A percentile compares a stretch with the other conserved stretches of the same genome.
Conservation (phyloP, 495 filamentous ascomycete species). For the Hypoxylon fragiforme region DNA sequence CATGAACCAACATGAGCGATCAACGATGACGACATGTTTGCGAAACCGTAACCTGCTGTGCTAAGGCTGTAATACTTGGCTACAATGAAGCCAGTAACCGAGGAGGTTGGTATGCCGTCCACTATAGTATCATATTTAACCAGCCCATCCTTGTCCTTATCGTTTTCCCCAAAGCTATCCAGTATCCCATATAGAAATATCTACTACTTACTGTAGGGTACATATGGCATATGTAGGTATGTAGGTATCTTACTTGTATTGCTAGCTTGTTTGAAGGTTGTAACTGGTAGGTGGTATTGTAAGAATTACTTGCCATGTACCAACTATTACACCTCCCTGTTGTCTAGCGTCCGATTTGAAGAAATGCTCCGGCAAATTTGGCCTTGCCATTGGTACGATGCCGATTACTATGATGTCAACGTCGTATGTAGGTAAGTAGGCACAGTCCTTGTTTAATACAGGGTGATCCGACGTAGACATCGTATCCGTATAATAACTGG, state of each 20-base stretch:
- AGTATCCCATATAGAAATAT: neutral
- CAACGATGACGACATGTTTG: conserved; percentile 26
- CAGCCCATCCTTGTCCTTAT: neutral
- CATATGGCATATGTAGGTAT: neutral
- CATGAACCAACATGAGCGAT: neutral
- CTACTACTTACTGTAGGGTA: neutral
- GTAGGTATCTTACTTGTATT: neutral
- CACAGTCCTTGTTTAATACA: too few species aligned
- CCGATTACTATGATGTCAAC: conserved; percentile 26
- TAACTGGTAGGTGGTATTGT: conserved; percentile 6
- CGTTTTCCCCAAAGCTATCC: neutral
- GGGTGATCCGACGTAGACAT: too few species aligned
- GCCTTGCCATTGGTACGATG: conserved; percentile 11
- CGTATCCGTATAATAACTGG: too few species aligned
- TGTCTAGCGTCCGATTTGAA: conserved; percentile 13
- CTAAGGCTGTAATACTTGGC: neutral
- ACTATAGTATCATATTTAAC: too few species aligned
- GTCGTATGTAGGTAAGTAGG: too few species aligned
- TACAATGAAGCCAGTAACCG: neutral
- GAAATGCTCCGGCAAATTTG: conserved; percentile 13
- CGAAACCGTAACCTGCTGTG: conserved; percentile 3
- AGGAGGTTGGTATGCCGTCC: too few species aligned
- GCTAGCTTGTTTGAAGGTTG: too few species aligned
- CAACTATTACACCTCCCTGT: conserved; percentile 12
- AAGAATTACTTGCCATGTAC: conserved; percentile 2